Percentiles rank a stretch among this genome's conserved stretches.
These are phyloP conservation scores for Ustilago cynodontis DNA, from an alignment of 1,284 basidiomycete genomes.

Conservation along the genomic window DNA sequence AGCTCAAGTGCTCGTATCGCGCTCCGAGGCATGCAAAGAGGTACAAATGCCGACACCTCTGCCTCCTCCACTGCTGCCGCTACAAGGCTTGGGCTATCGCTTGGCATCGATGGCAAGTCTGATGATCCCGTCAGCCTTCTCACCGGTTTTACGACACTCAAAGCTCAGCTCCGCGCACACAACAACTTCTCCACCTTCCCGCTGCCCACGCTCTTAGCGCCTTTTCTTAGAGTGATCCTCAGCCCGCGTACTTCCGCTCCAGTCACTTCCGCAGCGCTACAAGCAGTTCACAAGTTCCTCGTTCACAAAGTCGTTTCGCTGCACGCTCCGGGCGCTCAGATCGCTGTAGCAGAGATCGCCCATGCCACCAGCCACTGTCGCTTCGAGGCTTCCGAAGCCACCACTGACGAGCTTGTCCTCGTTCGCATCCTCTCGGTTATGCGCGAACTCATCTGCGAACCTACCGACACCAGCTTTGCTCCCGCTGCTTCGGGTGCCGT, in stretches of 20 bases:
- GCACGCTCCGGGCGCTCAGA: slow-evolving; percentile 61
- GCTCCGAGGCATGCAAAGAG: slow-evolving; percentile 37
- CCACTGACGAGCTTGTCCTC: slow-evolving; percentile 88
- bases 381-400: slow-evolving; percentile 93
- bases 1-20: slow-evolving; percentile 39
- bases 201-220: slow-evolving; percentile 54
- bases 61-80: slow-evolving; percentile 32
- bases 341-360: slow-evolving; percentile 85
- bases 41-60: slow-evolving; percentile 15
- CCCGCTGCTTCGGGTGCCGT: not conserved
- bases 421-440: slow-evolving; percentile 92
- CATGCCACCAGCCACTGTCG: slow-evolving; percentile 93
- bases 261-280: slow-evolving; percentile 89
- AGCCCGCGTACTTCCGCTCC: slow-evolving; percentile 93
- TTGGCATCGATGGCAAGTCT: slow-evolving; percentile 35
- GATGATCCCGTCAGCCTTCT: slow-evolving; percentile 75
- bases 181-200: slow-evolving; percentile 52
- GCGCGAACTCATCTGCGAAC: slow-evolving; percentile 80
- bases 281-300: slow-evolving; percentile 88
- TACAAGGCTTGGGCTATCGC: slow-evolving; percentile 26
- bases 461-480: slow-evolving; percentile 12
- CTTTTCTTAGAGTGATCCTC: slow-evolving; percentile 90
- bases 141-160: slow-evolving; percentile 87
- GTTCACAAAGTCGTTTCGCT: slow-evolving; percentile 79
- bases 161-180: slow-evolving; percentile 75